phyloP scores from a whole-genome alignment of 2,329 filamentous ascomycete species.

The Cladosporium sp. region DNA sequence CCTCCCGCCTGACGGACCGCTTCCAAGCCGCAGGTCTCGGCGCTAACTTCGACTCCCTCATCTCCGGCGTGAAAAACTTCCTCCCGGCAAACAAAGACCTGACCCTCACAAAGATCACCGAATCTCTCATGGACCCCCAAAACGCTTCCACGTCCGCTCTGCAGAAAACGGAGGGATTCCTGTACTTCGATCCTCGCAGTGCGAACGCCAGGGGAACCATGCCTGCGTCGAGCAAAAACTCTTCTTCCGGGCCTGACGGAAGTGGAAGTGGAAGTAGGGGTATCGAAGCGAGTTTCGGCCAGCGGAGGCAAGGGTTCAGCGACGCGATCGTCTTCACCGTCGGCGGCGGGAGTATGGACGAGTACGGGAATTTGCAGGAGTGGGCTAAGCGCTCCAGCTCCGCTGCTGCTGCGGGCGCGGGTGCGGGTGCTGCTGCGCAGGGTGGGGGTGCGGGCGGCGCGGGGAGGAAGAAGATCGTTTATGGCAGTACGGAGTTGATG shows the following conservation, averaged over 20 bases:
- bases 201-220: slow-evolving; percentile 89
- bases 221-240: slow-evolving; percentile 63
- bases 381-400: slow-evolving; percentile 76
- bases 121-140: slow-evolving; percentile 94
- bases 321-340: slow-evolving; percentile 39
- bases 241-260: slow-evolving; percentile 9
- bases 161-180: slow-evolving; percentile 90
- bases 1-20: slow-evolving; percentile 84
- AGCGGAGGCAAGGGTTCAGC: slow-evolving; percentile 55
- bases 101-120: slow-evolving; percentile 95
- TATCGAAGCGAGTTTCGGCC: slow-evolving; percentile 80
- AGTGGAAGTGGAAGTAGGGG: slow-evolving; percentile 46
- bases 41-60: slow-evolving; percentile 86
- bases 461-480: slow-evolving; percentile 76
- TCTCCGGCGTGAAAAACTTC: slow-evolving; percentile 96
- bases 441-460: slow-evolving; percentile 47
- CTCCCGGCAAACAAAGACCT: slow-evolving; percentile 93
- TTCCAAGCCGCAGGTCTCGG: slow-evolving; percentile 86
- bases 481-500: slow-evolving; percentile 79
- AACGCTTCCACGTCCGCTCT: slow-evolving; percentile 87
- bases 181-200: slow-evolving; percentile 94
- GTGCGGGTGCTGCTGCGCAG: slow-evolving; percentile 10
- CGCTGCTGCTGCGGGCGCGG: neutral
- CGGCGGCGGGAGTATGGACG: slow-evolving; percentile 96
- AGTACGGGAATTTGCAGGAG: slow-evolving; percentile 95